Conservation (phyloP, 164 flowering plant species). For the Annona squamosa region DNA sequence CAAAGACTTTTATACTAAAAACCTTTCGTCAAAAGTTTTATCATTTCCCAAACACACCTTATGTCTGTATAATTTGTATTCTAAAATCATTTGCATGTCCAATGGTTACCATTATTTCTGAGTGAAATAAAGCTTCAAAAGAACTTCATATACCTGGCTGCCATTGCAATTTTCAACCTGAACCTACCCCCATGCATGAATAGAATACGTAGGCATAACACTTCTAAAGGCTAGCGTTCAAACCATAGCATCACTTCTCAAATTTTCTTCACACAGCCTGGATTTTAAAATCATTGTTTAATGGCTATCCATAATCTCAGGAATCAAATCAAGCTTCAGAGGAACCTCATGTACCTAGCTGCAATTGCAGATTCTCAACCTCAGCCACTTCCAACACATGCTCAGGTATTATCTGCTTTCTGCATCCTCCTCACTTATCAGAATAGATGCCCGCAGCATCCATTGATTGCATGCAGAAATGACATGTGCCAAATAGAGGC, state of each 20-base stretch:
- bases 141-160: slow-evolving; percentile 93
- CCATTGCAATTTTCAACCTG: slow-evolving; percentile 15
- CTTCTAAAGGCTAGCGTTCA: no score
- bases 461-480: background rate
- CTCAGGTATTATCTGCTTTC: slow-evolving; percentile 46
- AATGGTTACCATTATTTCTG: slow-evolving; percentile 18
- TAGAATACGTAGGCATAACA: background rate
- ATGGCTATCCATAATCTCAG: slow-evolving; percentile 23
- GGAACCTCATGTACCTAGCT: slow-evolving; percentile 90
- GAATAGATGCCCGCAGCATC: background rate
- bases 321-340: slow-evolving; percentile 79
- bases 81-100: no score
- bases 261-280: no score
- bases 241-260: no score
- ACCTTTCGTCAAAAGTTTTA: no score
- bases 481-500: background rate
- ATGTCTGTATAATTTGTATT: no score
- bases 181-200: background rate
- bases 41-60: no score
- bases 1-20: no score
- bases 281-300: no score
- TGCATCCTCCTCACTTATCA: background rate
- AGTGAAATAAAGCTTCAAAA: slow-evolving; percentile 79
- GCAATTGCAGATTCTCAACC: slow-evolving; percentile 98
- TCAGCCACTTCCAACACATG: slow-evolving; percentile 65